Evolutionary conservation across 306 rosid species (phyloP).

Genomic region (Vigna trinervia): DNA sequence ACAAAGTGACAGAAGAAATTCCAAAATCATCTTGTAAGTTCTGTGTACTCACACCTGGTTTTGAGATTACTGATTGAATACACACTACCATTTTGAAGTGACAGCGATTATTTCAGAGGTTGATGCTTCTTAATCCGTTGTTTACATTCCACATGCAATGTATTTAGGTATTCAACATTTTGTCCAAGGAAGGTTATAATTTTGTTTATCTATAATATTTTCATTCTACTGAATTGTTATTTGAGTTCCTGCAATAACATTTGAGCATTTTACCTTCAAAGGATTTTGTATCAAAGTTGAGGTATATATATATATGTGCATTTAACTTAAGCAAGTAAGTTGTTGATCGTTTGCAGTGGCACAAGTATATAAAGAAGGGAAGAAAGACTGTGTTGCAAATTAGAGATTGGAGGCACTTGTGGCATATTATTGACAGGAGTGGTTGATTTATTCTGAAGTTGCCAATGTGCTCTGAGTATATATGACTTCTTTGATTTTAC

Average conservation of each 20-base stretch:
- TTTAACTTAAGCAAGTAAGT: not conserved
- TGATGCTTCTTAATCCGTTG: not conserved
- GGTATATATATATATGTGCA: not conserved
- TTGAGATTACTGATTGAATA: not conserved
- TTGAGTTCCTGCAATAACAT: constrained; percentile 2
- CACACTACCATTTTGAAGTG: not conserved
- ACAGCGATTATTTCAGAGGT: not conserved
- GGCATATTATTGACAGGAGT: constrained; percentile 2
- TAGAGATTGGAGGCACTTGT: constrained; percentile 38
- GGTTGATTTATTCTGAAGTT: constrained; percentile 11
- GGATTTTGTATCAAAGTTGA: not conserved
- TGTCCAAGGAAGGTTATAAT: not conserved
- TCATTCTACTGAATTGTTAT: not conserved
- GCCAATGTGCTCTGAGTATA: constrained; percentile 31
- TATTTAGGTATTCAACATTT: constrained; percentile 1
- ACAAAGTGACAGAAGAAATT: constrained; percentile 16
- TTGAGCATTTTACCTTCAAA: not conserved
- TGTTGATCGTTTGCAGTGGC: constrained; percentile 17
- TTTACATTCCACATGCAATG: not conserved
- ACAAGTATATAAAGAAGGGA: constrained; percentile 14
- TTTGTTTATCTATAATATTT: not conserved
- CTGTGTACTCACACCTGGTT: not conserved
- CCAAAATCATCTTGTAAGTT: not conserved
- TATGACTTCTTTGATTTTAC: constrained; percentile 34
- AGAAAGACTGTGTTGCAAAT: constrained; percentile 30